Evolutionary conservation across 1,284 basidiomycete genomes (phyloP).

Genomic region (Malassezia sympodialis): DNA sequence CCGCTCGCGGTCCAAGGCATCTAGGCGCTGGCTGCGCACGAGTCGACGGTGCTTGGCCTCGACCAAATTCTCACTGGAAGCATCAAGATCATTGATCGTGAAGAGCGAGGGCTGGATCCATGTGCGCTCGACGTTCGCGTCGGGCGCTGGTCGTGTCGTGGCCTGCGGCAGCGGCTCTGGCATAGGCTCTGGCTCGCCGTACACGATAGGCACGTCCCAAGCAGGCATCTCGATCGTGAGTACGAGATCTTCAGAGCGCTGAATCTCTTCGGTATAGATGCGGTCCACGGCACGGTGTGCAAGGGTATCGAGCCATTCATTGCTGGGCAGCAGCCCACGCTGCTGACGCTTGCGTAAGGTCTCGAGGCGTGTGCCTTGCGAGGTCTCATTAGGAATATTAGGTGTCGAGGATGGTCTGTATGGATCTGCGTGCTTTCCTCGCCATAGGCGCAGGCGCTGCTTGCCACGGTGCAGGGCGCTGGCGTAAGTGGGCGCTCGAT

Average conservation of each 20-base stretch:
- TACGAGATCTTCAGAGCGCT: slow-evolving; percentile 51
- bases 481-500: neutral
- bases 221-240: slow-evolving; percentile 88
- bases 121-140: slow-evolving; percentile 47
- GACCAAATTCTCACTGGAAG: slow-evolving; percentile 80
- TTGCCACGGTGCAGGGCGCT: slow-evolving; percentile 67
- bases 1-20: slow-evolving; percentile 84
- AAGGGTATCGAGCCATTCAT: slow-evolving; percentile 89
- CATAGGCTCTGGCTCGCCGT: slow-evolving; percentile 55
- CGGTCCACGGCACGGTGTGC: slow-evolving; percentile 88
- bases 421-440: slow-evolving; percentile 71
- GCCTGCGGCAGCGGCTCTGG: neutral
- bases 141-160: neutral
- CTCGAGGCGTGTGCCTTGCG: slow-evolving; percentile 89
- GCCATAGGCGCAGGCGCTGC: slow-evolving; percentile 76
- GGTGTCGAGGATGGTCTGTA: slow-evolving; percentile 71
- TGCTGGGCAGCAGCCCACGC: slow-evolving; percentile 79
- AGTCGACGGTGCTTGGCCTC: slow-evolving; percentile 93
- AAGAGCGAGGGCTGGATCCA: slow-evolving; percentile 54
- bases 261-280: slow-evolving; percentile 27
- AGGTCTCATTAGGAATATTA: slow-evolving; percentile 50
- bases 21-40: slow-evolving; percentile 84
- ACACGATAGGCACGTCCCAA: slow-evolving; percentile 98
- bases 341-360: slow-evolving; percentile 96
- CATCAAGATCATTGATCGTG: slow-evolving; percentile 84